A percentile compares a stretch with the other conserved stretches of the same genome.
Conservation (phyloP, 768 basidiomycete species). For the Galerina sulciceps region DNA sequence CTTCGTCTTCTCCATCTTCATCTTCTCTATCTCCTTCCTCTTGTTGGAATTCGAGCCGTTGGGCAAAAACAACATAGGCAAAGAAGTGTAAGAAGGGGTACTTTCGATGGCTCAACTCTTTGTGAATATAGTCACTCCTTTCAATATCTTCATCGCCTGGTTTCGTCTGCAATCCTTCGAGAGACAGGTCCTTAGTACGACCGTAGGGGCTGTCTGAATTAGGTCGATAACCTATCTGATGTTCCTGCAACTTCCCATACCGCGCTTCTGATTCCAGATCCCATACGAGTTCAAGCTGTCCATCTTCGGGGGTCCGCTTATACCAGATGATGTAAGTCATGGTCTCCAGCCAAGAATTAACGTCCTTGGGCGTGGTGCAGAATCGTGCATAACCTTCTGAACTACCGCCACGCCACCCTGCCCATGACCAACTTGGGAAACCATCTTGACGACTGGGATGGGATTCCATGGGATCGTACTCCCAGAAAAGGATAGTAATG, state of each 20-base stretch:
- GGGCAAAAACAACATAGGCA: background rate
- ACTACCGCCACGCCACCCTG: background rate
- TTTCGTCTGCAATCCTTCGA: background rate
- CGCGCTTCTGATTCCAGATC: background rate
- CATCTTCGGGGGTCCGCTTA: background rate
- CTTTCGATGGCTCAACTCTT: background rate
- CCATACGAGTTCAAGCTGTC: background rate
- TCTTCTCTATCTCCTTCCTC: background rate
- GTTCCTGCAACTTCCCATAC: background rate
- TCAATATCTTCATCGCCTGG: background rate
- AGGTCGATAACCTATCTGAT: background rate
- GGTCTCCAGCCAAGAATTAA: background rate
- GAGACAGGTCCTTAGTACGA: background rate
- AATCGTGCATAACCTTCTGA: background rate
- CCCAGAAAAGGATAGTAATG: background rate
- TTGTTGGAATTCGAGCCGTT: background rate
- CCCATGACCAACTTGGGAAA: constrained; percentile 13
- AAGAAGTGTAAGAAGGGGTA: constrained; percentile 4
- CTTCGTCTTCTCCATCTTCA: too few relatives aligned
- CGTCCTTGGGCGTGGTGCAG: background rate
- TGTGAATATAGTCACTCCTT: background rate
- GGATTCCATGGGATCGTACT: background rate
- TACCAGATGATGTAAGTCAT: constrained; percentile 4
- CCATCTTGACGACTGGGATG: background rate
- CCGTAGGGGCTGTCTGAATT: background rate